These are phyloP conservation scores for Candida khao-thaluensis DNA, from an alignment of 805 yeast genomes.

Conservation along the genomic window DNA sequence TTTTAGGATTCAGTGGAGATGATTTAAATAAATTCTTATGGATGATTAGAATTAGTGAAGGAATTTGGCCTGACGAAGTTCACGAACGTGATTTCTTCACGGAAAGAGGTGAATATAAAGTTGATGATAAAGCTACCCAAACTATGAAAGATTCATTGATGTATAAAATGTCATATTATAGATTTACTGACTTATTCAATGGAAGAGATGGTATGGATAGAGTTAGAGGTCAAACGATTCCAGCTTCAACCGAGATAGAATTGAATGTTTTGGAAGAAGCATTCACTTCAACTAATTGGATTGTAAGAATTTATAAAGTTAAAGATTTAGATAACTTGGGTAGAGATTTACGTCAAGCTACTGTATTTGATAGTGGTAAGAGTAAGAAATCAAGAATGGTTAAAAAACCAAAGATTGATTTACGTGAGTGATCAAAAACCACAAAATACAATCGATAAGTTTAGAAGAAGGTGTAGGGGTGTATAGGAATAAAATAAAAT, in stretches of 20 bases:
- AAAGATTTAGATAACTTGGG: conserved; percentile 87
- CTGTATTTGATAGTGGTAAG: conserved; percentile 45
- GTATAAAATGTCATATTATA: conserved; percentile 93
- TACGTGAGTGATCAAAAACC: conserved; percentile 42
- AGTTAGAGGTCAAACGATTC: conserved; percentile 81
- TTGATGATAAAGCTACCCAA: conserved; percentile 76
- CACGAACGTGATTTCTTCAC: conserved; percentile 83
- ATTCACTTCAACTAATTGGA: conserved; percentile 94
- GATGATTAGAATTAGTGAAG: conserved; percentile 99
- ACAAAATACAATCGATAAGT: no score
- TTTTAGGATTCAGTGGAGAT: conserved; percentile 91
- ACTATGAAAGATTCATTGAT: conserved; percentile 87
- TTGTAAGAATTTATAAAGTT: conserved; percentile 90
- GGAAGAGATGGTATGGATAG: conserved; percentile 71
- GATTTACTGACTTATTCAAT: conserved; percentile 70
- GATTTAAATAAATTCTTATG: conserved; percentile 95
- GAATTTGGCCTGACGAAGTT: conserved; percentile 99
- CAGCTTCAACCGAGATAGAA: conserved; percentile 44
- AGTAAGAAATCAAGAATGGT: conserved; percentile 42
- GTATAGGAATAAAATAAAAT: no score
- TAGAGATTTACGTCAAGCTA: conserved; percentile 64
- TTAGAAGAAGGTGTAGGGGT: background rate
- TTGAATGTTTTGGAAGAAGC: conserved; percentile 88
- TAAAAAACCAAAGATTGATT: conserved; percentile 55
- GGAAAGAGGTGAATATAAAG: conserved; percentile 80